A percentile compares a stretch with the other conserved stretches of the same genome.
phyloP scores from a whole-genome alignment of 2,329 filamentous ascomycete genomes.

The Blumeriella jaapii region DNA sequence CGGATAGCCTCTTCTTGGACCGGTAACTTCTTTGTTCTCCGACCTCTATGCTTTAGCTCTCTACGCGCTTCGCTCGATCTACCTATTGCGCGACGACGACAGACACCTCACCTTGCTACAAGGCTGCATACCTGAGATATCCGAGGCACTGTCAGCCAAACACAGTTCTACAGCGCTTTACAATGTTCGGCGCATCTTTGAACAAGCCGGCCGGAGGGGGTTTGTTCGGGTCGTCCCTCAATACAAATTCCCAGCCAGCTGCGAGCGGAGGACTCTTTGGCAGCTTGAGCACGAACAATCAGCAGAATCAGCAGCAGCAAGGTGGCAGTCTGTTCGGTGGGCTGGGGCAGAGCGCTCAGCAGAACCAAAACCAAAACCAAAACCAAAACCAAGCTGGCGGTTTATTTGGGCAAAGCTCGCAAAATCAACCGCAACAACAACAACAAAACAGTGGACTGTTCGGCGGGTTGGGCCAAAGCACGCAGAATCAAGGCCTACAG shows the following conservation, averaged over 20 bases:
- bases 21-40: too few relatives aligned
- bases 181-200: constrained; percentile 20
- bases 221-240: constrained; percentile 16
- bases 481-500: constrained; percentile 1
- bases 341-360: constrained; percentile 3
- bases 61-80: too few relatives aligned
- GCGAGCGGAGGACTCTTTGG: constrained; percentile 8
- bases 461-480: constrained; percentile 3
- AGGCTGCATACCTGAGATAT: background rate
- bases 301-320: constrained; percentile 3
- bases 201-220: constrained; percentile 17
- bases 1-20: too few relatives aligned
- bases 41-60: too few relatives aligned
- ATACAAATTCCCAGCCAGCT: constrained; percentile 14
- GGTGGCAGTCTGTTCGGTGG: constrained; percentile 6
- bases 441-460: constrained; percentile 7
- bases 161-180: background rate
- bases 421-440: constrained; percentile 9
- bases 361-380: constrained; percentile 1
- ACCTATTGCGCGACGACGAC: too few relatives aligned
- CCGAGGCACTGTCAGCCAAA: background rate
- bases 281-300: constrained; percentile 5
- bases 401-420: constrained; percentile 9
- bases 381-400: background rate
- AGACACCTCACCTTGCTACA: too few relatives aligned